These are phyloP conservation scores for Zea mays DNA, from an alignment of 176 grass and related monocot species.

Conservation along the genomic window DNA sequence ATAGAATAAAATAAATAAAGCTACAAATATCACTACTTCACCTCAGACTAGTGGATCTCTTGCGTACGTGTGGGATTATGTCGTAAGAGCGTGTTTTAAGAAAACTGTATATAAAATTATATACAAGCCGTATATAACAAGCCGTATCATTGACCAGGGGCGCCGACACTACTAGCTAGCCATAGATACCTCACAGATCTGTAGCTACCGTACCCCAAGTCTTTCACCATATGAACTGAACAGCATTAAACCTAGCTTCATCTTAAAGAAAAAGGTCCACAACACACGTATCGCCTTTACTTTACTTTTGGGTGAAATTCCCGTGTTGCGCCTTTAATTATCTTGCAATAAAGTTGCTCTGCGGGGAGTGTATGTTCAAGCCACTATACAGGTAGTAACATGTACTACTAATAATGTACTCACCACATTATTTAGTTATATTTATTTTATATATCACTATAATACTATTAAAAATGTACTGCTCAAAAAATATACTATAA, in stretches of 20 bases:
- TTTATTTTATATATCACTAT: too few relatives aligned
- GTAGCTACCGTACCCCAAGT: background rate
- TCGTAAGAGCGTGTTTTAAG: too few relatives aligned
- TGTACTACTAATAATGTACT: too few relatives aligned
- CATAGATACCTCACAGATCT: background rate
- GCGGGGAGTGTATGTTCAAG: background rate
- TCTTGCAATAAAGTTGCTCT: background rate
- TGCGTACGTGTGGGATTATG: too few relatives aligned
- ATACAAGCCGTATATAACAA: background rate
- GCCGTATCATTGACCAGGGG: background rate
- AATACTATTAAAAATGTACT: too few relatives aligned
- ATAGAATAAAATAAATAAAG: too few relatives aligned
- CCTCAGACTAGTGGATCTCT: too few relatives aligned
- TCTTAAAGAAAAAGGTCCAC: background rate
- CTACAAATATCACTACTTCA: too few relatives aligned
- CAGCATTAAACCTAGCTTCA: conserved; percentile 4
- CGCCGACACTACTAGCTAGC: background rate
- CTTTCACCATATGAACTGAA: background rate
- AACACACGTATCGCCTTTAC: conserved; percentile 5
- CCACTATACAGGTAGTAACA: too few relatives aligned
- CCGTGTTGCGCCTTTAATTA: background rate
- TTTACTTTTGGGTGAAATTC: background rate
- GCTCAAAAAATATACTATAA: too few relatives aligned
- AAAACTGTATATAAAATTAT: too few relatives aligned
- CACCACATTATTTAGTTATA: too few relatives aligned